Evolutionary conservation across 106 monocot species (phyloP).

Genomic region (Posidonia australis): DNA sequence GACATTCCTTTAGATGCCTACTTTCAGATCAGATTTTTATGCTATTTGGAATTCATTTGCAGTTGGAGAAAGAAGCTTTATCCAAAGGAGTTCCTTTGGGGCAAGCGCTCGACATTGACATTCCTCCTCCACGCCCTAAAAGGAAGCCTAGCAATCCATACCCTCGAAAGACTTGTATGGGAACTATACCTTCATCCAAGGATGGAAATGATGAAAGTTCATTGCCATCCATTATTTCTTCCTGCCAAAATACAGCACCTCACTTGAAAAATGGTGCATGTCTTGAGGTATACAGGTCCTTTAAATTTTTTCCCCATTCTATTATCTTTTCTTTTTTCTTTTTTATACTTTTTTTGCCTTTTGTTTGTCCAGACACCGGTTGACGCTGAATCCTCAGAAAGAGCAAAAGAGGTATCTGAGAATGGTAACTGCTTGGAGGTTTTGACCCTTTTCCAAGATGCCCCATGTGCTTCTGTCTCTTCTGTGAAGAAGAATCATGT

Average conservation of each 20-base stretch:
- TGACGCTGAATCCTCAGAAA: slow-evolving; percentile 16
- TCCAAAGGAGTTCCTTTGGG: slow-evolving; percentile 47
- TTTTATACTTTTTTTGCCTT: slow-evolving; percentile 4
- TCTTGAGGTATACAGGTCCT: slow-evolving; percentile 23
- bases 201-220: slow-evolving; percentile 21
- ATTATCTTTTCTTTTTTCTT: neutral
- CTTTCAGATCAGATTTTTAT: too few relatives aligned
- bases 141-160: slow-evolving; percentile 83
- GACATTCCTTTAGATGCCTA: too few relatives aligned
- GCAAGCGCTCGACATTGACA: slow-evolving; percentile 71
- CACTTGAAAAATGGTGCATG: slow-evolving; percentile 16
- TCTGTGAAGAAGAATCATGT: slow-evolving; percentile 21
- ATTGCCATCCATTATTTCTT: slow-evolving; percentile 29
- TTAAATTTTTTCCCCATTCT: neutral
- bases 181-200: slow-evolving; percentile 16
- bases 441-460: slow-evolving; percentile 50
- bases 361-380: slow-evolving; percentile 17
- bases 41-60: slow-evolving; percentile 6
- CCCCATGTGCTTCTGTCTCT: slow-evolving; percentile 40
- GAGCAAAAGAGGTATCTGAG: slow-evolving; percentile 35
- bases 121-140: slow-evolving; percentile 94
- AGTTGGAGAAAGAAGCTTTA: slow-evolving; percentile 76
- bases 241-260: slow-evolving; percentile 12
- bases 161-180: slow-evolving; percentile 50
- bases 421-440: slow-evolving; percentile 38